Percentiles rank a stretch among this genome's conserved stretches.
Conservation (phyloP, 768 basidiomycete species). For the Leccinellum luteum region DNA sequence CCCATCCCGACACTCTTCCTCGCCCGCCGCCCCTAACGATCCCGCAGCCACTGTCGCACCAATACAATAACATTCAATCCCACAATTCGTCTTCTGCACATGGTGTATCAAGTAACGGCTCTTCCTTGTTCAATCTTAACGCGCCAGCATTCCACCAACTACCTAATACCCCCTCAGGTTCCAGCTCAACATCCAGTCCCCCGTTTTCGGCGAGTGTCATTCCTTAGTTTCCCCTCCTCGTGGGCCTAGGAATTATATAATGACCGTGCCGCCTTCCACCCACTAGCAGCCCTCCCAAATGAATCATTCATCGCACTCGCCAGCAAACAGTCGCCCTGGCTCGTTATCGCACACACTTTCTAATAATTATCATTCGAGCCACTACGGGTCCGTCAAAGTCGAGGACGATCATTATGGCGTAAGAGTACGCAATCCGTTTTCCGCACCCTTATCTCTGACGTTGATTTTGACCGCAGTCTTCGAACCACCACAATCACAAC, state of each 20-base stretch:
- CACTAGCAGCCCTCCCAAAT: constrained; percentile 65
- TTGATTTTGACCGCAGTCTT: constrained; percentile 17
- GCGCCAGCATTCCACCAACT: constrained; percentile 57
- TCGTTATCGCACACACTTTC: constrained; percentile 38
- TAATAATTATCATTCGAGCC: constrained; percentile 43
- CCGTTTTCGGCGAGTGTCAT: constrained; percentile 86
- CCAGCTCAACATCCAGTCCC: constrained; percentile 71
- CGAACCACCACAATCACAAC: constrained; percentile 34
- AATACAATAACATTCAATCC: constrained; percentile 43
- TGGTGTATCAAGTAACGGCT: constrained; percentile 35
- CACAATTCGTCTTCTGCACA: constrained; percentile 41
- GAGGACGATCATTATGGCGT: constrained; percentile 65
- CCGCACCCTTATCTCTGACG: not conserved
- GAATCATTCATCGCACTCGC: constrained; percentile 53
- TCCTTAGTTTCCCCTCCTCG: constrained; percentile 35
- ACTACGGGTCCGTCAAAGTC: constrained; percentile 59
- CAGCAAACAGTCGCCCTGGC: constrained; percentile 47
- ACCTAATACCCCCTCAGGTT: constrained; percentile 69
- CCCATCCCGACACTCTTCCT: constrained; percentile 34
- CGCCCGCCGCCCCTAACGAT: constrained; percentile 61
- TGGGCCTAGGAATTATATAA: constrained; percentile 47
- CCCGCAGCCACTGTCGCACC: constrained; percentile 49
- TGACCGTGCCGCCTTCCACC: constrained; percentile 43
- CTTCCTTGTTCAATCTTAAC: constrained; percentile 52
- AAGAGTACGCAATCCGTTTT: constrained; percentile 22